Conservation (phyloP, 148 eudicot species). For the Spergularia marina region DNA sequence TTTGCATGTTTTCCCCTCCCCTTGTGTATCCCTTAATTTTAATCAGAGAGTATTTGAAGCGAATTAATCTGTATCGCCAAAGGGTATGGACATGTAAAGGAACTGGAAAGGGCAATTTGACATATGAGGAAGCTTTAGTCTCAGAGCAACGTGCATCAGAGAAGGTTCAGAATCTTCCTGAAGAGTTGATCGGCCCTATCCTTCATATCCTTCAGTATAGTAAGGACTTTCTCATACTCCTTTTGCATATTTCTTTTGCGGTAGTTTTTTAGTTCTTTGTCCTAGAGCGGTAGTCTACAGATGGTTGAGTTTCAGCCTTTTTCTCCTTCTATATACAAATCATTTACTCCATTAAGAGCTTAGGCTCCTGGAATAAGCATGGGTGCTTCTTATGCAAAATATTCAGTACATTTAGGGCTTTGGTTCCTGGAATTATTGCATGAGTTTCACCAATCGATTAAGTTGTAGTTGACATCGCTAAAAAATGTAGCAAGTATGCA, state of each 20-base stretch:
- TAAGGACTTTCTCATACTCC: constrained; percentile 32
- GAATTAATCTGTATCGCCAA: constrained; percentile 78
- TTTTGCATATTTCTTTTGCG: neutral
- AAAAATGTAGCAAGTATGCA: neutral
- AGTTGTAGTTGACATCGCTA: neutral
- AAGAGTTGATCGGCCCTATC: constrained; percentile 62
- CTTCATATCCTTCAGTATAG: constrained; percentile 80
- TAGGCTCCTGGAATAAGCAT: neutral
- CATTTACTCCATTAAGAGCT: neutral
- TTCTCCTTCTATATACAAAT: neutral
- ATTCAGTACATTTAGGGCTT: neutral
- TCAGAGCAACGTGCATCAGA: constrained; percentile 76
- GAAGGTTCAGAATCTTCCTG: constrained; percentile 74
- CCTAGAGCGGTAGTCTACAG: constrained; percentile 2
- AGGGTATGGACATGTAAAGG: constrained; percentile 88
- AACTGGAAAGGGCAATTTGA: constrained; percentile 75
- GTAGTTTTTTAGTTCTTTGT: neutral
- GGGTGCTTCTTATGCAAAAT: neutral
- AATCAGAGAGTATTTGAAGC: constrained; percentile 74
- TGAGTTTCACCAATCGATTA: neutral
- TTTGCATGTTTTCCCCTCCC: constrained; percentile 1
- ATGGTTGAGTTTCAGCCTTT: neutral
- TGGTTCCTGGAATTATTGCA: neutral
- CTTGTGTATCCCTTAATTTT: constrained; percentile 30
- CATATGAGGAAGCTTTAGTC: constrained; percentile 89